Evolutionary conservation across 2,329 filamentous ascomycete genomes (phyloP).

Genomic region (Lachnellula arida): DNA sequence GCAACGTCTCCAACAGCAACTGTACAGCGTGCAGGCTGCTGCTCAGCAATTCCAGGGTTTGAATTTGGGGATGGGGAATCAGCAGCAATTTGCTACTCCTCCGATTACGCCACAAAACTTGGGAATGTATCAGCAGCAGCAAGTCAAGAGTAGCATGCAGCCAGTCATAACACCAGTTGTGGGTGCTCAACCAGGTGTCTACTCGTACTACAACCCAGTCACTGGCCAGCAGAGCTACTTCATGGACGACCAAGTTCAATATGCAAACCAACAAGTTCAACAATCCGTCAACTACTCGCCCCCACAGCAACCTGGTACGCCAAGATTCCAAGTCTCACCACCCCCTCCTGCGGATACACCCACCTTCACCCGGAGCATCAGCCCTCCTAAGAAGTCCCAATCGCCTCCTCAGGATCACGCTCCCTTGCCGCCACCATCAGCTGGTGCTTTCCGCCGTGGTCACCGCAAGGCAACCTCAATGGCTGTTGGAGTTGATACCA

Average conservation of each 20-base stretch:
- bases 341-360: slow-evolving; percentile 57
- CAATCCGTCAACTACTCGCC: slow-evolving; percentile 41
- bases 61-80: slow-evolving; percentile 52
- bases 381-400: slow-evolving; percentile 61
- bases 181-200: slow-evolving; percentile 68
- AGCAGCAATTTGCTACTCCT: slow-evolving; percentile 47
- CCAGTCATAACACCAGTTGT: slow-evolving; percentile 47
- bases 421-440: slow-evolving; percentile 81
- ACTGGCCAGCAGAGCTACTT: slow-evolving; percentile 82
- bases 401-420: slow-evolving; percentile 65
- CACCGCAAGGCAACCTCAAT: slow-evolving; percentile 83
- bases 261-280: slow-evolving; percentile 36
- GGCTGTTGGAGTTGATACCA: slow-evolving; percentile 37
- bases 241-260: slow-evolving; percentile 41
- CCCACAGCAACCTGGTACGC: slow-evolving; percentile 52
- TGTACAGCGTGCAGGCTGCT: slow-evolving; percentile 76
- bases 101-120: slow-evolving; percentile 47
- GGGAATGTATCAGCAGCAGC: slow-evolving; percentile 46
- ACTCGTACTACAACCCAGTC: slow-evolving; percentile 77
- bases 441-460: slow-evolving; percentile 86
- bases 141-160: slow-evolving; percentile 33
- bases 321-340: slow-evolving; percentile 78
- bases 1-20: slow-evolving; percentile 89
- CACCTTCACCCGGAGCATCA: slow-evolving; percentile 55
- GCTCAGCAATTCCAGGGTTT: slow-evolving; percentile 79